Percentiles rank a stretch among this genome's conserved stretches.
These are phyloP conservation scores for Tuber brumale DNA, from an alignment of 495 filamentous ascomycete genomes.

Conservation along the genomic window DNA sequence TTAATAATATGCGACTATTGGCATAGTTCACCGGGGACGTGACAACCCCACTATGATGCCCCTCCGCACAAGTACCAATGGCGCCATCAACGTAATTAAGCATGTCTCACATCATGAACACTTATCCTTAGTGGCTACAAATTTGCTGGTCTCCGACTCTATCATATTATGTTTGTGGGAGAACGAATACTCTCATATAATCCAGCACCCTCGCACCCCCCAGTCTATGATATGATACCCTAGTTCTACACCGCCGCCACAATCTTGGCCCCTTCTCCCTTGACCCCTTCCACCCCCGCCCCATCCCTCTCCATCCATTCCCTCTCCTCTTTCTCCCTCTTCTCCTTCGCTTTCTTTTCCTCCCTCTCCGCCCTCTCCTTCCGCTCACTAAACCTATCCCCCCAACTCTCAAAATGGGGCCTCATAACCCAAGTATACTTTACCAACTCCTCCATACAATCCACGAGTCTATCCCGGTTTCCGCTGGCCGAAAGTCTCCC, in stretches of 20 bases:
- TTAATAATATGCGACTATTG: no score
- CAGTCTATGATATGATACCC: not conserved
- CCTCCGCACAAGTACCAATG: no score
- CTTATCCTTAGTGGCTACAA: no score
- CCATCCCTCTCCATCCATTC: not conserved
- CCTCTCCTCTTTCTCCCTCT: not conserved
- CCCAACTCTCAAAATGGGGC: conserved; percentile 56
- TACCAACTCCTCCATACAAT: conserved; percentile 74
- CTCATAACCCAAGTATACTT: conserved; percentile 65
- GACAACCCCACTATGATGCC: no score
- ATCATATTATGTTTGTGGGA: no score
- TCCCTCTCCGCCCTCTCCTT: conserved; percentile 46
- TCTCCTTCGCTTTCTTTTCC: conserved; percentile 25
- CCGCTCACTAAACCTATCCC: conserved; percentile 60
- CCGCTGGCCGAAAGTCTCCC: conserved; percentile 54
- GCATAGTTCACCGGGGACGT: no score
- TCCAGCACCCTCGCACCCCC: no score
- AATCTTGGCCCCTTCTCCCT: not conserved
- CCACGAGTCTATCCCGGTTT: conserved; percentile 61
- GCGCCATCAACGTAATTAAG: no score
- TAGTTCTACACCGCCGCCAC: not conserved
- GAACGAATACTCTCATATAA: no score
- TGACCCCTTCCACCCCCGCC: not conserved
- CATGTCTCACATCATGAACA: no score
- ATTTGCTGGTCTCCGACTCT: no score